A percentile compares a stretch with the other conserved stretches of the same genome.
phyloP scores from a whole-genome alignment of 257 asterid genomes.

The Solanum sitiens region DNA sequence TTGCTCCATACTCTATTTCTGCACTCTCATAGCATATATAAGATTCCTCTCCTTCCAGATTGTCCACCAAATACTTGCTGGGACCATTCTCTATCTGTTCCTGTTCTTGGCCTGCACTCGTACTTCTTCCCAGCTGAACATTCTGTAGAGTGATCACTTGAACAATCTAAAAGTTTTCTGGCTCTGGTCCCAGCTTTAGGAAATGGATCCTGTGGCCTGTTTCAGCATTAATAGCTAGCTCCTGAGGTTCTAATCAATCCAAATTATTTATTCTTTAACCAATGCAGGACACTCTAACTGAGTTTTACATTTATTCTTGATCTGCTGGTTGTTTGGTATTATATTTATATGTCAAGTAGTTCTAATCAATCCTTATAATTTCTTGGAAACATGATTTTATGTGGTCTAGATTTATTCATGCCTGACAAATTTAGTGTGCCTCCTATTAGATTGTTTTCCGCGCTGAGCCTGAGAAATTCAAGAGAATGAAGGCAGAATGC shows the following conservation, averaged over 20 bases:
- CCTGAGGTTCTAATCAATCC: background rate
- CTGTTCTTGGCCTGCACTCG: background rate
- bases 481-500: conserved; percentile 44
- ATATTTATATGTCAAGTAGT: background rate
- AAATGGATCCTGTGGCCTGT: background rate
- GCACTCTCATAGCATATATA: too few relatives aligned
- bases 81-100: background rate
- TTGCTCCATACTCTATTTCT: too few relatives aligned
- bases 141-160: background rate
- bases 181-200: background rate
- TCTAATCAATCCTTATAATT: background rate
- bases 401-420: background rate
- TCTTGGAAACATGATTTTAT: background rate
- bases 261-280: background rate
- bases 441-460: conserved; percentile 42
- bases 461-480: conserved; percentile 50
- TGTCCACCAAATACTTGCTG: background rate
- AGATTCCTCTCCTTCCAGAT: background rate
- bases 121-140: background rate
- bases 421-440: background rate
- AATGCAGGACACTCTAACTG: background rate
- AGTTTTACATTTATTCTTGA: background rate
- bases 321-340: background rate
- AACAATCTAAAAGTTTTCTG: background rate
- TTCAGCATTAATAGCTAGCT: background rate